phyloP scores from a whole-genome alignment of 140 eudicot species.

The Anethum foeniculum region DNA sequence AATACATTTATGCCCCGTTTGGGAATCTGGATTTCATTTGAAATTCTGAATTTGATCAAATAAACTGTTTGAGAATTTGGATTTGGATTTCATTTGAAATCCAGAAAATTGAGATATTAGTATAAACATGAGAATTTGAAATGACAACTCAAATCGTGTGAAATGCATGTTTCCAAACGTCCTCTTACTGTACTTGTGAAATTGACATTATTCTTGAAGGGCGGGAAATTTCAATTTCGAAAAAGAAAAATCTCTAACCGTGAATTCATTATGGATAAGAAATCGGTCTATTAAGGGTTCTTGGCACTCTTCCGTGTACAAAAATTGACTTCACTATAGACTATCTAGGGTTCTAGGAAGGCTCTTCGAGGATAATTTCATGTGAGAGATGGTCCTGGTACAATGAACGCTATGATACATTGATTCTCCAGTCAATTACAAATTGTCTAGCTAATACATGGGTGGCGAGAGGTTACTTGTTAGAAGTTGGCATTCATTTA shows the following conservation, averaged over 20 bases:
- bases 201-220: too few relatives aligned
- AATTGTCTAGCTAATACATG: not conserved
- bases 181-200: not conserved
- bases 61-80: too few relatives aligned
- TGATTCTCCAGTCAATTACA: not conserved
- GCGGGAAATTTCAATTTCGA: too few relatives aligned
- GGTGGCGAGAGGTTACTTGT: not conserved
- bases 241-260: too few relatives aligned
- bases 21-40: too few relatives aligned
- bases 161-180: too few relatives aligned
- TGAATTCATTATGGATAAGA: too few relatives aligned
- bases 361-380: not conserved
- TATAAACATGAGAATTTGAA: too few relatives aligned
- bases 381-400: not conserved
- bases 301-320: not conserved
- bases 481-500: not conserved
- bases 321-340: not conserved
- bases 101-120: too few relatives aligned
- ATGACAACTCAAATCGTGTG: too few relatives aligned
- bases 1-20: not conserved
- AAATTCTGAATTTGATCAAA: too few relatives aligned
- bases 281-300: not conserved
- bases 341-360: not conserved
- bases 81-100: too few relatives aligned
- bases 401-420: not conserved